A percentile compares a stretch with the other conserved stretches of the same genome.
phyloP scores from a whole-genome alignment of 306 rosid genomes.

The Carpinus fangiana region DNA sequence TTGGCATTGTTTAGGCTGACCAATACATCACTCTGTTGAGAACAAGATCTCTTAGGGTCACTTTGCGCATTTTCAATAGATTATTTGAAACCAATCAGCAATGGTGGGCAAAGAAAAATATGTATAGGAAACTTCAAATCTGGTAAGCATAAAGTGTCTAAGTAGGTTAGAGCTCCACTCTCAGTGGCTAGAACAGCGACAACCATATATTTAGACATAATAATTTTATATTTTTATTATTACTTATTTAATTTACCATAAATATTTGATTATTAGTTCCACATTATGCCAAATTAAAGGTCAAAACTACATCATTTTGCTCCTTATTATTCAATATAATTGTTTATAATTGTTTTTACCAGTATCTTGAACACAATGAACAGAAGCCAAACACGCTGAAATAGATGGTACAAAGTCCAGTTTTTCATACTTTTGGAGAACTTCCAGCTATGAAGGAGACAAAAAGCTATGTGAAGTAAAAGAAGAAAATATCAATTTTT shows the following conservation, averaged over 20 bases:
- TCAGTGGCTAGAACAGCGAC: background rate
- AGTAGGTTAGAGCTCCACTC: background rate
- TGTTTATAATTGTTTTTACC: background rate
- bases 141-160: background rate
- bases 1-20: conserved; percentile 8
- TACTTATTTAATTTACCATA: no score
- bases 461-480: background rate
- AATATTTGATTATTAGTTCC: background rate
- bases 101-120: background rate
- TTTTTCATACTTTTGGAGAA: background rate
- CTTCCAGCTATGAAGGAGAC: background rate
- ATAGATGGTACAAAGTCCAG: background rate
- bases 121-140: no score
- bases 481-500: background rate
- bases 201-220: background rate
- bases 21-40: background rate
- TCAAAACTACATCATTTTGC: background rate
- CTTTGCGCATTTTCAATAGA: background rate
- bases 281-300: background rate
- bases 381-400: background rate
- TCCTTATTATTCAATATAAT: background rate
- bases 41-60: background rate
- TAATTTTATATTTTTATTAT: no score
- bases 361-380: background rate
- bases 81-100: background rate